Conservation (phyloP, 2,329 filamentous ascomycete genomes). For the Lachnellula hyalina region DNA sequence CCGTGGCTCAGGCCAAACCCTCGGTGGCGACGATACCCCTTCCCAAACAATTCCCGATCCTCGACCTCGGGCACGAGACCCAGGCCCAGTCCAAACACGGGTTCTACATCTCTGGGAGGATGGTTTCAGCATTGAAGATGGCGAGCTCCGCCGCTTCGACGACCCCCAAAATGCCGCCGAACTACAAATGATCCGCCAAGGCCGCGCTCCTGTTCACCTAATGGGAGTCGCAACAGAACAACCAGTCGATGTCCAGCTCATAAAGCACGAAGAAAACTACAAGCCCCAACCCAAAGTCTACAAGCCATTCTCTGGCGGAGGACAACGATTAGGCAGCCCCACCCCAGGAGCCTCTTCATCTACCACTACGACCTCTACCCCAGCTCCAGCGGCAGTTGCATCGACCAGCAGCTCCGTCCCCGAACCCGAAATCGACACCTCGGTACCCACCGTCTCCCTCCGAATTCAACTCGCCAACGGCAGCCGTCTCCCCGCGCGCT, state of each 20-base stretch:
- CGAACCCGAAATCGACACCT: constrained; percentile 52
- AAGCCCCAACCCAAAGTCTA: constrained; percentile 68
- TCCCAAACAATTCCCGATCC: constrained; percentile 65
- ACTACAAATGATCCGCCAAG: constrained; percentile 69
- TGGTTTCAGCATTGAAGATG: constrained; percentile 81
- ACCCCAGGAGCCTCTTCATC: constrained; percentile 56
- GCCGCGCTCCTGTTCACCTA: constrained; percentile 70
- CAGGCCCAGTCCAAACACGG: constrained; percentile 49
- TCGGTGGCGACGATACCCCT: constrained; percentile 71
- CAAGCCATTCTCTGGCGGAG: constrained; percentile 67
- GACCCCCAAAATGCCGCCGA: constrained; percentile 70
- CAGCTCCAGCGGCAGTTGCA: constrained; percentile 32
- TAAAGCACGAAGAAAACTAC: constrained; percentile 69
- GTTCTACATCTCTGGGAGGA: constrained; percentile 76
- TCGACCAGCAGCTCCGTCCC: constrained; percentile 32
- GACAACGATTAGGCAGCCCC: constrained; percentile 70
- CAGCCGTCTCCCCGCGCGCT: constrained; percentile 69
- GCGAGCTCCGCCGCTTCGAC: constrained; percentile 70
- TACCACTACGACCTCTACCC: constrained; percentile 34
- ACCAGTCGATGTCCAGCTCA: constrained; percentile 71
- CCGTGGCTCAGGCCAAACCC: constrained; percentile 65
- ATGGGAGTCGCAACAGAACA: constrained; percentile 72
- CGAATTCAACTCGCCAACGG: constrained; percentile 77
- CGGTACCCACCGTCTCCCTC: constrained; percentile 62
- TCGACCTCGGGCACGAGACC: constrained; percentile 27